These are phyloP conservation scores for Bruguiera gymnorhiza DNA, from an alignment of 345 rosid species.

Conservation along the genomic window DNA sequence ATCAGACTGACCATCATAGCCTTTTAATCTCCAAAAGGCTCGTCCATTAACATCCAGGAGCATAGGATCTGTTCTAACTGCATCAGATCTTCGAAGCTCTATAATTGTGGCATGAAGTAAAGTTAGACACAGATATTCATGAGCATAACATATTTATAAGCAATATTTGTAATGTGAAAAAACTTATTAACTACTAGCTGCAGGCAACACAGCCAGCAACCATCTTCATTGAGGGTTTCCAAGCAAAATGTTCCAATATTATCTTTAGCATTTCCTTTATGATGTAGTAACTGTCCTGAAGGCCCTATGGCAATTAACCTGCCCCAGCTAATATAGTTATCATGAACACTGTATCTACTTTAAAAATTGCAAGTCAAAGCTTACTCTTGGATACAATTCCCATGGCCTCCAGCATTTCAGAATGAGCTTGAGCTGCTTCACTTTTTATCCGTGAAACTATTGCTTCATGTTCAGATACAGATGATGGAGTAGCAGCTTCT, in stretches of 20 bases:
- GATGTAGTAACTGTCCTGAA: not conserved
- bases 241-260: not conserved
- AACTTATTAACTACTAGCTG: not conserved
- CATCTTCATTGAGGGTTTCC: not conserved
- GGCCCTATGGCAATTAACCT: not conserved
- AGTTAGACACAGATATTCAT: not conserved
- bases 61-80: conserved; percentile 60
- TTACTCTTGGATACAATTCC: conserved; percentile 42
- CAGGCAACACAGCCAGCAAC: not conserved
- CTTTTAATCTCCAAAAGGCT: conserved; percentile 62
- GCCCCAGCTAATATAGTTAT: not conserved
- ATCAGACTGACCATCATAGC: conserved; percentile 33
- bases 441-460: conserved; percentile 44
- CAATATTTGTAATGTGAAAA: not conserved
- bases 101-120: conserved; percentile 13
- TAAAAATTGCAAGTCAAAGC: conserved; percentile 12
- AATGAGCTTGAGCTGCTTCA: conserved; percentile 46
- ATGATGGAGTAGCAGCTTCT: conserved; percentile 43
- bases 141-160: not conserved
- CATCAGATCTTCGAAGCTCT: conserved; percentile 52
- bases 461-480: conserved; percentile 45
- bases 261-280: too few species aligned
- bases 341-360: not conserved
- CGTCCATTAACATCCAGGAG: conserved; percentile 48
- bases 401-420: conserved; percentile 43